A percentile compares a stretch with the other conserved stretches of the same genome.
Conservation (phyloP, 306 rosid species). For the Pachyrhizus erosus region DNA sequence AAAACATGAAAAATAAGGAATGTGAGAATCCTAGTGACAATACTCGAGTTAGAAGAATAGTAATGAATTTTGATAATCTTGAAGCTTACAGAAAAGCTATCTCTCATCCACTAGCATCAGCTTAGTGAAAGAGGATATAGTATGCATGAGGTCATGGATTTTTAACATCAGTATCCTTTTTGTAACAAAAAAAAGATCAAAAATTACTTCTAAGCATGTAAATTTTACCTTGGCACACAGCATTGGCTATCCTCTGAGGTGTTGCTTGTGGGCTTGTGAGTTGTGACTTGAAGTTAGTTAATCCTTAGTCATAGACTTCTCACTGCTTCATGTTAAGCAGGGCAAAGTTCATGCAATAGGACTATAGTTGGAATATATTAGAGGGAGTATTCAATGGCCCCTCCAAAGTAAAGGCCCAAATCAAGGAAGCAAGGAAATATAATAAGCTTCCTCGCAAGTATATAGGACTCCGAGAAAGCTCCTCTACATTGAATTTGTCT, state of each 20-base stretch:
- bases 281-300: neutral
- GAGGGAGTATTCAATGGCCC: neutral
- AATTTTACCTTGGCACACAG: slow-evolving; percentile 7
- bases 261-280: neutral
- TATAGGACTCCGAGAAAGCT: neutral
- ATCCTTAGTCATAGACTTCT: neutral
- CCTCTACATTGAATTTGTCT: neutral
- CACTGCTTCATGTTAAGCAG: neutral
- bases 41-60: neutral
- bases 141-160: no score
- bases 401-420: slow-evolving; percentile 10
- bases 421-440: neutral
- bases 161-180: no score
- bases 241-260: neutral
- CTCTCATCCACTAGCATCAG: neutral
- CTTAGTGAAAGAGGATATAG: no score
- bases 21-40: neutral
- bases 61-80: neutral
- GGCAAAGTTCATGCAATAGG: neutral
- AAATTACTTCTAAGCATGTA: neutral
- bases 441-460: neutral
- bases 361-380: neutral
- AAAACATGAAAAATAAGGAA: slow-evolving; percentile 2
- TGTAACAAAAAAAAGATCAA: no score
- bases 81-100: neutral